These are phyloP conservation scores for Xylaria sp. DNA, from an alignment of 2,329 filamentous ascomycete species.

Conservation along the genomic window DNA sequence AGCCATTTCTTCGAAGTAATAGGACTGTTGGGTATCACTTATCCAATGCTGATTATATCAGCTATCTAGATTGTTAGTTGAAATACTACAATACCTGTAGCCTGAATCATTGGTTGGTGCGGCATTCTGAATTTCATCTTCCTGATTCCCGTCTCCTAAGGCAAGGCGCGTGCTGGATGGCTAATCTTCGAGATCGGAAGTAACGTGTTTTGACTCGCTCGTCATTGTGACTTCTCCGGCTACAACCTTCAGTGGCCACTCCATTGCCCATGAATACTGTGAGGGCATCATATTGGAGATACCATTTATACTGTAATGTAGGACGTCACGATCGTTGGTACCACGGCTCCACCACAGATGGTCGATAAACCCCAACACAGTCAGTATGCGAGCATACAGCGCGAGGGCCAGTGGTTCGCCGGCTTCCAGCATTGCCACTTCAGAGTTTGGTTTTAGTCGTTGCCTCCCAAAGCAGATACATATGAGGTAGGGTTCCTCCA, in stretches of 20 bases:
- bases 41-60: neutral
- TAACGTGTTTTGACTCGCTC: neutral
- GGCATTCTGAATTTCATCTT: neutral
- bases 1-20: neutral
- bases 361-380: slow-evolving; percentile 33
- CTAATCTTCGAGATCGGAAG: neutral
- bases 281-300: slow-evolving; percentile 29
- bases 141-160: neutral
- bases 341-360: slow-evolving; percentile 34
- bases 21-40: neutral
- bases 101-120: neutral
- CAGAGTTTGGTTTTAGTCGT: slow-evolving; percentile 20
- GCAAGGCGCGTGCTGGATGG: neutral
- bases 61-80: slow-evolving; percentile 7
- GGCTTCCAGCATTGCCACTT: slow-evolving; percentile 29
- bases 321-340: slow-evolving; percentile 23
- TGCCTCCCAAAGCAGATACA: neutral
- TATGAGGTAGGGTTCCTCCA: neutral
- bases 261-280: slow-evolving; percentile 26
- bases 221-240: slow-evolving; percentile 19
- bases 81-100: slow-evolving; percentile 17
- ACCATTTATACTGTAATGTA: slow-evolving; percentile 28
- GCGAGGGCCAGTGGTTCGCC: slow-evolving; percentile 31
- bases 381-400: slow-evolving; percentile 29
- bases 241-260: slow-evolving; percentile 28